Base-by-base conservation (phyloP, 768 basidiomycete genomes). In the Boletales sp. region DNA sequence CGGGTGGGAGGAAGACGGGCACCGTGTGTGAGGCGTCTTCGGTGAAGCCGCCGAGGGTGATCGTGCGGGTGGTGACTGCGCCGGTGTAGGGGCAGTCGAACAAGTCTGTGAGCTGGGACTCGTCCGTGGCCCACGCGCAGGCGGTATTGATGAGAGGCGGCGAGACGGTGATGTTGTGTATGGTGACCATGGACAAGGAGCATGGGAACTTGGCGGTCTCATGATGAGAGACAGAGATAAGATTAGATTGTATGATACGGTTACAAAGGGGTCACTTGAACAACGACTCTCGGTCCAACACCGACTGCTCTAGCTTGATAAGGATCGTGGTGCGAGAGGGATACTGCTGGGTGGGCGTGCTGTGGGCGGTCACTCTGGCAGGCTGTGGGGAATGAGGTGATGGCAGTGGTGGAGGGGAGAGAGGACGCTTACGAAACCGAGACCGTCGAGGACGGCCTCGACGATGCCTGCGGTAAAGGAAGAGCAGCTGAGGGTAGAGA, bases 391-490 rank as follows among this genome's bases (percentile, higher is more conserved):
- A 53, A 39, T 55, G 54, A 58, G 58, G 43, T 8, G 54, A 37
- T 29, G 13, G 50, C 38, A 11, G 27, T 9, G 13, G 27, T 9
- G 45, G 42, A 55, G 40, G 31, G 15, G 39, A 17, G 27, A 34
- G 9, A 47, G 5, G n/a, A 82, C 92, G 63, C 24, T 27, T 64
- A 97, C 94, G 59, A 98, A 93, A 51, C 92, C 90, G 21, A 95
- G 75, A 1, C 93, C 94, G 65, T 97, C 94, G 55, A 97, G 75
- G 14, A 95, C 91, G 11, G 94, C 97, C 70, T 99, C 97, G 12
- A 99, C 95, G 43, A 99, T 85, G 2, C 97, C 97, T 11, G 97
- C 97, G 0, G 93, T 92, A 64, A 95, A 89, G 3, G 97, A 97
- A n/a, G 93, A 97, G 63, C 94, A 97, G 60, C 89, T 94, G 35